These are phyloP conservation scores for Priceomyces haplophilus DNA, from an alignment of 805 yeast genomes.

Conservation along the genomic window DNA sequence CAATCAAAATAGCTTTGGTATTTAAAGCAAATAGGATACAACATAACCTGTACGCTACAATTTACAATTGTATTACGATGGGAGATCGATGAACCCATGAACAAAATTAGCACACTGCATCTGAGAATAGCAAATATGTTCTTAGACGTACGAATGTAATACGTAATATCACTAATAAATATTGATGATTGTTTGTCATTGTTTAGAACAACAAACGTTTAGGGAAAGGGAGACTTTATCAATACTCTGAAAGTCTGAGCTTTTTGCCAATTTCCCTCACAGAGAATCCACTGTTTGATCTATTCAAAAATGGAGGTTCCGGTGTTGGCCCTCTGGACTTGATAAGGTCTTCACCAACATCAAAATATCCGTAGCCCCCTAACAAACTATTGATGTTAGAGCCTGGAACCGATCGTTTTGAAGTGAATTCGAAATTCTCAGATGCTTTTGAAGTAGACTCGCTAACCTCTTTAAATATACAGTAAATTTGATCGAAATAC, in stretches of 20 bases:
- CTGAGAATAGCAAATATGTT: too few species aligned
- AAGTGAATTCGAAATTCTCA: slow-evolving; percentile 11
- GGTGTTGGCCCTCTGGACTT: slow-evolving; percentile 59
- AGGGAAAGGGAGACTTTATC: slow-evolving; percentile 8
- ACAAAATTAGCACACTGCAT: too few species aligned
- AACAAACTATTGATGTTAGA: slow-evolving; percentile 32
- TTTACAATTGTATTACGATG: background rate
- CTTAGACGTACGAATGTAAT: too few species aligned
- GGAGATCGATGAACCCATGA: background rate
- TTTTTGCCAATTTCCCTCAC: slow-evolving; percentile 62
- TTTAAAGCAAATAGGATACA: slow-evolving; percentile 27
- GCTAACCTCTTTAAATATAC: slow-evolving; percentile 15
- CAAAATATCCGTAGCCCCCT: slow-evolving; percentile 62
- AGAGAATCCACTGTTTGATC: slow-evolving; percentile 38
- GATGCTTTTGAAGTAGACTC: slow-evolving; percentile 1
- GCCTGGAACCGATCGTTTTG: slow-evolving; percentile 24
- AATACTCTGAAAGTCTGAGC: slow-evolving; percentile 61
- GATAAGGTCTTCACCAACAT: slow-evolving; percentile 51
- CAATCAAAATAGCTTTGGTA: slow-evolving; percentile 66
- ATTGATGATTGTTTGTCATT: too few species aligned
- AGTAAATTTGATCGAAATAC: slow-evolving; percentile 46
- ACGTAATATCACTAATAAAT: too few species aligned
- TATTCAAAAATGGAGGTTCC: slow-evolving; percentile 46
- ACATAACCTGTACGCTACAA: background rate
- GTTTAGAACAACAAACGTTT: too few species aligned